phyloP scores from a whole-genome alignment of 2,329 filamentous ascomycete genomes.

The Ophiostoma tasmaniense region DNA sequence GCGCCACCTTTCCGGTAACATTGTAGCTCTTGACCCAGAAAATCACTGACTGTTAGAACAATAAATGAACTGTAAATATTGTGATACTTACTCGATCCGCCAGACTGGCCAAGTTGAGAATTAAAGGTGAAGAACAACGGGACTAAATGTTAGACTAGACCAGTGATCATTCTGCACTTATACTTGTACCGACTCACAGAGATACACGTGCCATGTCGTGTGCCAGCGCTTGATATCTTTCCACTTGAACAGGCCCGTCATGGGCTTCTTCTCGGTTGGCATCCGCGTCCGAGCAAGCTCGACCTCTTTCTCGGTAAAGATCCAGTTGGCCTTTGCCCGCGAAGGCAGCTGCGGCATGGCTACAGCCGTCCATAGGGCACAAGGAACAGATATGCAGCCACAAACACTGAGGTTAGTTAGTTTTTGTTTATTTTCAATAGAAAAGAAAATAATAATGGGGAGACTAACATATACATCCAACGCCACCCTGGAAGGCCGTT shows the following conservation, averaged over 20 bases:
- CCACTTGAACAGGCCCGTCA: constrained; percentile 26
- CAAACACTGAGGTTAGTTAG: constrained; percentile 24
- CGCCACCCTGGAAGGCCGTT: neutral
- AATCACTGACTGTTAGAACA: neutral
- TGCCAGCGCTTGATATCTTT: constrained; percentile 27
- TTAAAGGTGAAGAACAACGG: constrained; percentile 23
- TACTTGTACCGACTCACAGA: constrained; percentile 20
- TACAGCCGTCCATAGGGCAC: constrained; percentile 24
- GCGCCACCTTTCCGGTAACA: neutral
- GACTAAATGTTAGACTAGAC: constrained; percentile 14
- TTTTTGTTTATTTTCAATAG: no score
- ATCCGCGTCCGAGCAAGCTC: constrained; percentile 23
- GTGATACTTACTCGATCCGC: constrained; percentile 11
- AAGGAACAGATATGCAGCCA: constrained; percentile 24
- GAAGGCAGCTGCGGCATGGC: constrained; percentile 25
- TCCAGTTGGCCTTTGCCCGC: constrained; percentile 24
- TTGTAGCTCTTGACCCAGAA: constrained; percentile 2
- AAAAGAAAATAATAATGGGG: neutral
- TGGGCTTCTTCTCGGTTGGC: constrained; percentile 22
- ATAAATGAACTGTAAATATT: neutral
- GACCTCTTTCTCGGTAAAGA: constrained; percentile 23
- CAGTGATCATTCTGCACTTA: no score
- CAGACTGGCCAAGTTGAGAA: constrained; percentile 22
- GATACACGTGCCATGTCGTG: constrained; percentile 26
- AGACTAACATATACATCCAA: neutral